Evolutionary conservation across 179 eudicot species (phyloP), one percentile per base, ranked within the genome.

Genomic region (Nepenthes alata): DNA sequence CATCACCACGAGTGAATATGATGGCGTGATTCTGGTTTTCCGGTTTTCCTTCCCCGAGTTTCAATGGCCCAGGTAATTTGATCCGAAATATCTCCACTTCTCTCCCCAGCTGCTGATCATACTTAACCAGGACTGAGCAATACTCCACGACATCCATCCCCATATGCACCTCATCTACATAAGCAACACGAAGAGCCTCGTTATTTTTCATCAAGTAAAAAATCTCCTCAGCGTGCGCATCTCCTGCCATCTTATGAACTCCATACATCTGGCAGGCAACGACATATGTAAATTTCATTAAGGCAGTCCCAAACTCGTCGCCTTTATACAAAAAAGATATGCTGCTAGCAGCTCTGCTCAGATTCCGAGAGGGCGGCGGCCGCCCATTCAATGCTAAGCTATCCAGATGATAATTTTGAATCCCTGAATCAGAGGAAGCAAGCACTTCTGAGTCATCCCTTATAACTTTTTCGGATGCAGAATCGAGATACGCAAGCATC

Each of bases 171-270:
- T 89, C 98, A 57, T 93, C 98, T 35, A 93, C 97, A 77, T 89
- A 89, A 50, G 98, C 98, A 64, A 89, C 84, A n/a, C 98, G 88
- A 73, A 93, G 96, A 44, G 98, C 98, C 60, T 89, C 98, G n/a
- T 93, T 89, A 53, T 83, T 81, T 62, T 85, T 81, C 98, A 93
- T 85, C 80, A 89, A 55, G 53, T 77, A 75, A 58, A 81, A 67
- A 58, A 93, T 93, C 57, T 93, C 95, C 64, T 93, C 93, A 13
- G 98, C 98, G 25, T 84, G 89, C 0, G 86, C 8, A 62, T 93
- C 93, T 59, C 83, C 81, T 37, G 61, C 83, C 66, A 59, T 52
- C 77, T 89, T 93, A 35, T 93, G 98, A 44, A 69, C 44, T 38
- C 98, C 98, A 56, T 93, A 93, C 65, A 86, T 68, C 71, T 93